Evolutionary conservation across 1,139 yeast species (phyloP), one percentile per base, ranked within the genome.

Genomic region (Diutina catenulata): DNA sequence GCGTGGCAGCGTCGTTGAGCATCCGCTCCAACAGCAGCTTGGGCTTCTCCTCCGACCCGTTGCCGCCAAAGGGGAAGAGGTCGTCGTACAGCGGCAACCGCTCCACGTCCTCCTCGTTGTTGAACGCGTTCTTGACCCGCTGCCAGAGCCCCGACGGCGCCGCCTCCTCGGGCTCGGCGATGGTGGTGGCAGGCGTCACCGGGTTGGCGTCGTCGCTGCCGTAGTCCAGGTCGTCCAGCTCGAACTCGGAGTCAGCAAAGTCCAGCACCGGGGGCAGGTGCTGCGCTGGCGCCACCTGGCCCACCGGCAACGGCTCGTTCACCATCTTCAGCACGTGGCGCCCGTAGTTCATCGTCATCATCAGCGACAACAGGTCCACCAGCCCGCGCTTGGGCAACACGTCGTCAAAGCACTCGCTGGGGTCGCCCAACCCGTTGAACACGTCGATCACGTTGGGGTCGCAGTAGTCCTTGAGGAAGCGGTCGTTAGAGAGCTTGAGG

Each of bases 31-130:
- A 43, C 48, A 51, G 37, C 47, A 63, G 43, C 57, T 66, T 56
- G 39, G 67, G 68, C 40, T 53, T 62, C 33, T 55, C 49, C 19
- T 48, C 46, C 41, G n/a, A 18, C 35, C 49, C 50, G 2, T 55
- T 57, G 28, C 65, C 61, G 2, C 76, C 79, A 41, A 69, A 64
- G 13, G 95, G 95, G 66, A 77, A 86, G 39, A 86, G 68, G 45
- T 86, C 95, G 45, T 83, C 88, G 50, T 86, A 86, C 27, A 78
- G 69, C 10, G 95, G 95, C 42, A 80, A 64, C 15, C 69, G 71
- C 8, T 52, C 56, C 28, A 70, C 74, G 23, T 58, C 67, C 35
- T 53, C 57, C 23, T 52, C 56, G 36, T 56, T 56, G 42, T 66
- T 65, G 49, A 77, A 71, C 4, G 75, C 82, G 42, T 68, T 72